phyloP scores from a whole-genome alignment of 73 alveolate species.

The Stentor coeruleus region DNA sequence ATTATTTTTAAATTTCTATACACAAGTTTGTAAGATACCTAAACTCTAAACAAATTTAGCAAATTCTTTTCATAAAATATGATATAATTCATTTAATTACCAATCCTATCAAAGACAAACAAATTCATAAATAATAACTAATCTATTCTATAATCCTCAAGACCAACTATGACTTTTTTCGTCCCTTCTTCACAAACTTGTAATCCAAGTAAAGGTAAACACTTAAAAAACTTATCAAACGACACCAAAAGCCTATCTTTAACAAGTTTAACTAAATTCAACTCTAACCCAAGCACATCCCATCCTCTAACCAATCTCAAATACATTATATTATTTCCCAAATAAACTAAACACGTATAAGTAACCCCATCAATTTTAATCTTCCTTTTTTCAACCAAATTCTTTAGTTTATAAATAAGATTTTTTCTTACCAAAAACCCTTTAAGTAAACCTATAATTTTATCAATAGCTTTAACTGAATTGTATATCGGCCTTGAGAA shows the following conservation, averaged over 20 bases:
- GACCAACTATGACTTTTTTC: neutral
- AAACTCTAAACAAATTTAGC: too few species aligned
- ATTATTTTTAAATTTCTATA: too few species aligned
- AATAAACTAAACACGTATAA: neutral
- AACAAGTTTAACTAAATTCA: neutral
- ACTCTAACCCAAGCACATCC: neutral
- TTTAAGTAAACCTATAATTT: neutral
- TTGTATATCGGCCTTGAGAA: neutral
- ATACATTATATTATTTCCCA: neutral
- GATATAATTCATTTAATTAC: too few species aligned
- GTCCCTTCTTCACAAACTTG: neutral
- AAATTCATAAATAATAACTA: neutral
- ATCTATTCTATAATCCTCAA: neutral
- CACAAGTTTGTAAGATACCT: too few species aligned
- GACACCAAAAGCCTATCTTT: neutral
- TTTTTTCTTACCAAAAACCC: neutral
- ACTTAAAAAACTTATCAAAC: neutral
- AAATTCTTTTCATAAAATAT: too few species aligned
- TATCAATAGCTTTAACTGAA: constrained; percentile 20
- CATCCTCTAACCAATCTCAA: neutral
- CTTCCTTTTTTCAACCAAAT: neutral
- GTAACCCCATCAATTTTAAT: neutral
- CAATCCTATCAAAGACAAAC: too few species aligned
- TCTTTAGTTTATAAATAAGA: neutral
- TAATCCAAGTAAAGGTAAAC: neutral